Evolutionary conservation across 441 rosid genomes (phyloP), one percentile per base, ranked within the genome.

Genomic region (Jatropha podagrica): DNA sequence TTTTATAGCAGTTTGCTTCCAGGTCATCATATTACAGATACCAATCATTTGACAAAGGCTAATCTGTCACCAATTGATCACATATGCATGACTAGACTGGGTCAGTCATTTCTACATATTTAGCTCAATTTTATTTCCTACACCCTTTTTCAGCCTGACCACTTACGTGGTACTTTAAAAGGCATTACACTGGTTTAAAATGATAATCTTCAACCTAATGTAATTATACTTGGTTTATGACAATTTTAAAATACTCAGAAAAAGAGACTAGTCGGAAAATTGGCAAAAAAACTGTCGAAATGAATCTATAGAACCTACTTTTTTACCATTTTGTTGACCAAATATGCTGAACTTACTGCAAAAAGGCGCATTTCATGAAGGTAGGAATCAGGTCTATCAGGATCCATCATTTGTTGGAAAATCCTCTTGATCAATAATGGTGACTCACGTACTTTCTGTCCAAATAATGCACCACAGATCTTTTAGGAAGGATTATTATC

Each of bases 351-450:
- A 81, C 88, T 85, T 88, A 93, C 96, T 73, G 93, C 95, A 81
- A 89, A 76, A 77, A 91, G 80, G 74, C 94, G 92, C 74, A 89
- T 85, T 83, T 91, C 93, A 20, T 79, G 81, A 74, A 89, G 79
- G 79, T 85, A 82, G 13, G 86, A 74, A 56, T 76, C 78, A 65
- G 85, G 84, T 12, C 81, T 74, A 85, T 91, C 94, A 18, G 98
- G 92, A 87, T 93, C 92, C 95, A 93, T 89, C 79, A 89, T 81
- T 52, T 76, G 86, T 61, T 75, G 79, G 64, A 93, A 83, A 59
- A 84, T 79, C 75, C 92, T 90, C 90, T 87, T 91, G 76, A 91
- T 78, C 62, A 89, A 82, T 32, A 87, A 83, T 32, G 98, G 96
- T 23, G 89, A 69, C 80, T 87, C 88, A 0, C 82, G 80, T 68